Base-by-base conservation (phyloP, 441 rosid species). In the Bocquillonia castaneifolia region DNA sequence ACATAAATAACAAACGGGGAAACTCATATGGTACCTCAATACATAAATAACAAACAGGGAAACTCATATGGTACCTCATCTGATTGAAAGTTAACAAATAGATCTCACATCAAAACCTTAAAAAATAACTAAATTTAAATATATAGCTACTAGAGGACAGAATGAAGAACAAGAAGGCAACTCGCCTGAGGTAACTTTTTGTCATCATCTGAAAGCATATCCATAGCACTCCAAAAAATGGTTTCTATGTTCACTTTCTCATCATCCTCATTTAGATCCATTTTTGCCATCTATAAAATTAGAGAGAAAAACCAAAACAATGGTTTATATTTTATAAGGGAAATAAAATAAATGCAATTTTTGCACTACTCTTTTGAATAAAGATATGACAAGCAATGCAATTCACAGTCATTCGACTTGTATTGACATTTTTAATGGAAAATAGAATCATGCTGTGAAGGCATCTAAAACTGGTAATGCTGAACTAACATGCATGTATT, bases 131-230 rank as follows among this genome's bases (percentile, higher is more conserved):
- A 32, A 44, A 64, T 25, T 17, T 28, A 29, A 6, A 52, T 26
- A 28, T 22, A 20, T 2, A 0, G 40, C 51, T 26, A 17, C 29
- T 28, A 28, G 39, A 22, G 63, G 52, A 28, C 52, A 37, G 29
- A 26, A 17, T 37, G 68, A 70, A 74, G 44, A 68, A 72, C 37
- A 61, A 53, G 58, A 71, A 57, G 52, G 79, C 28, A 71, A 78
- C 91, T 88, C 84, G 80, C 99, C 99, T 94, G 99, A 58, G 99
- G 99, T 72, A 94, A 90, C 84, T 94, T 92, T 79, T 90, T 94
- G 80, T 94, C 99, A 76, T 94, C 99, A 70, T 90, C 90, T 31
- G 99, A 94, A 69, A 94, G 98, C 88, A 87, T 88, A 82, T 87
- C 98, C 82, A 94, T 90, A 69, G 99, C 99, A 81, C 92, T 90